These are phyloP conservation scores for Boletus coccyginus DNA, from an alignment of 768 basidiomycete genomes.

Conservation along the genomic window DNA sequence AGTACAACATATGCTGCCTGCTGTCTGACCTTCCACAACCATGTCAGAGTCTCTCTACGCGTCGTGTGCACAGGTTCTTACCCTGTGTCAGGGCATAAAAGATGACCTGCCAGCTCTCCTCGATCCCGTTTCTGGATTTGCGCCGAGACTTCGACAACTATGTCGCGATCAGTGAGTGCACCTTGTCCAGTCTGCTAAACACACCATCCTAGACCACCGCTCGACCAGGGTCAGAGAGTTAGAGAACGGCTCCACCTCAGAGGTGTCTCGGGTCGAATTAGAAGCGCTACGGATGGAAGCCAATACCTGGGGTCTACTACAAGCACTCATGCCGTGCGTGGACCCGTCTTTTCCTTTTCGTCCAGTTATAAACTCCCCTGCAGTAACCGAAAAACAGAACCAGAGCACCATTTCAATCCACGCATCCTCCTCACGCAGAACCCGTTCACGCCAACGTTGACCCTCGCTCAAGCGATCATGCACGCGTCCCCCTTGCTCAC, in stretches of 20 bases:
- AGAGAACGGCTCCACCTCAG: conserved; percentile 40
- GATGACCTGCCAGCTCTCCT: conserved; percentile 60
- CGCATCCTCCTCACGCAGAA: conserved; percentile 61
- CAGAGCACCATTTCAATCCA: conserved; percentile 45
- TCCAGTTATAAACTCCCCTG: background rate
- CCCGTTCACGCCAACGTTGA: conserved; percentile 78
- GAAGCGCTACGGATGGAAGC: conserved; percentile 69
- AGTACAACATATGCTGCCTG: background rate
- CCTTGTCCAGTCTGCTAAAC: background rate
- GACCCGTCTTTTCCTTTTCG: background rate
- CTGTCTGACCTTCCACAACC: background rate
- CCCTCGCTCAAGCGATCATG: conserved; percentile 73
- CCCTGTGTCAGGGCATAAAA: conserved; percentile 51
- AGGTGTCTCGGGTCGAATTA: conserved; percentile 47
- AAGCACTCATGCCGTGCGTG: conserved; percentile 73
- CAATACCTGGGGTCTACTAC: conserved; percentile 80
- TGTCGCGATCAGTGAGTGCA: conserved; percentile 56
- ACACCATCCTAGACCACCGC: background rate
- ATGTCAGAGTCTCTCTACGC: conserved; percentile 47
- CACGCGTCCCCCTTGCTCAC: conserved; percentile 61
- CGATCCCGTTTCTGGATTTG: conserved; percentile 66
- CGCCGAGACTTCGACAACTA: conserved; percentile 54
- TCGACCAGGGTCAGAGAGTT: conserved; percentile 49
- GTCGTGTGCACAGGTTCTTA: conserved; percentile 67
- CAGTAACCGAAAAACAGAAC: conserved; percentile 69